Evolutionary conservation across 495 filamentous ascomycete species (phyloP).

Genomic region (Tuber indicum): DNA sequence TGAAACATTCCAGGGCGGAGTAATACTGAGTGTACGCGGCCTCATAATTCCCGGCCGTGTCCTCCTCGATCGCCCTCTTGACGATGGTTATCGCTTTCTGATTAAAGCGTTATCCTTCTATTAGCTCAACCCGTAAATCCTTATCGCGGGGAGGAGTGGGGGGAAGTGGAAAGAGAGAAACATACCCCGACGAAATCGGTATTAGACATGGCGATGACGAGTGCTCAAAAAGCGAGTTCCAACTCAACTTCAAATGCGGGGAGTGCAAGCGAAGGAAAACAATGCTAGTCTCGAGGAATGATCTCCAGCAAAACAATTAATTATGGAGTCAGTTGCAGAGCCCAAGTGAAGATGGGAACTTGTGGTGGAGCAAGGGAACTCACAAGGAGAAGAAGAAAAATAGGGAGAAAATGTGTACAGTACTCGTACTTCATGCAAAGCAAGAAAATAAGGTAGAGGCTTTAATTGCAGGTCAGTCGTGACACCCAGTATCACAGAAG

Average conservation of each 20-base stretch:
- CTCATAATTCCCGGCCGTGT: conserved; percentile 93
- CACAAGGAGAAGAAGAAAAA: neutral
- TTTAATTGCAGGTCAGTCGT: neutral
- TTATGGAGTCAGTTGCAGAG: neutral
- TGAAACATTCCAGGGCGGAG: conserved; percentile 85
- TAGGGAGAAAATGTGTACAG: no score
- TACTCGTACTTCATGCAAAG: neutral
- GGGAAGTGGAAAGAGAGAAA: neutral
- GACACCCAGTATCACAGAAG: neutral
- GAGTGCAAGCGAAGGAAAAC: neutral
- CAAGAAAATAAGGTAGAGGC: neutral
- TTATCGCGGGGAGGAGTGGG: neutral
- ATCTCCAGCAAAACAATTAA: neutral
- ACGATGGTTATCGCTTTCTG: conserved; percentile 80
- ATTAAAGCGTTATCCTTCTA: neutral
- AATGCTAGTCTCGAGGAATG: neutral
- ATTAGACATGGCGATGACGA: conserved; percentile 68
- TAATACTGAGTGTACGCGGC: conserved; percentile 95
- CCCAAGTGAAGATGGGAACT: neutral
- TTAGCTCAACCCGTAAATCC: neutral
- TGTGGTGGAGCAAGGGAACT: neutral
- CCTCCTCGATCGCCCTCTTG: conserved; percentile 92
- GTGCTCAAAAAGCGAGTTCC: neutral
- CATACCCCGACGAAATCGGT: conserved; percentile 78
- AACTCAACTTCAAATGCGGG: neutral